Evolutionary conservation across 495 filamentous ascomycete genomes (phyloP).

Genomic region (Penicillium pulvis): DNA sequence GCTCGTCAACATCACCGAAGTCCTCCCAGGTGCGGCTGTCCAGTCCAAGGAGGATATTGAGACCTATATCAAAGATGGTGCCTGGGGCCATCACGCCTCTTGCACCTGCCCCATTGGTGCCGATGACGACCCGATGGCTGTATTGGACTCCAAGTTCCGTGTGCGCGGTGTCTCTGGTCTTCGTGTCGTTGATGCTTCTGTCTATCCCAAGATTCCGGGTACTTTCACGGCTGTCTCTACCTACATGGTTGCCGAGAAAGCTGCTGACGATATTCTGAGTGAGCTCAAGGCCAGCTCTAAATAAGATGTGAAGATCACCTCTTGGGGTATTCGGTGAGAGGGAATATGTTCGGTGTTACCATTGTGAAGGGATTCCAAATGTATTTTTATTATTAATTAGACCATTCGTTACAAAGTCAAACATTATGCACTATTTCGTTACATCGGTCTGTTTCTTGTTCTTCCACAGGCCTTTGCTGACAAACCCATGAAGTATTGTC

Average conservation of each 20-base stretch:
- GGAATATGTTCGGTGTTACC: too few species aligned
- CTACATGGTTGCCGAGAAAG: conserved; percentile 66
- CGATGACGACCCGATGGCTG: conserved; percentile 57
- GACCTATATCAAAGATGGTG: conserved; percentile 49
- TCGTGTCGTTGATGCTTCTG: conserved; percentile 63
- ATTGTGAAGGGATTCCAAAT: too few species aligned
- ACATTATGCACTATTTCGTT: too few species aligned
- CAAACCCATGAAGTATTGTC: too few species aligned
- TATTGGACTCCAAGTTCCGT: conserved; percentile 58
- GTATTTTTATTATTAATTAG: too few species aligned
- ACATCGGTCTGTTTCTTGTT: too few species aligned
- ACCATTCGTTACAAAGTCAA: too few species aligned
- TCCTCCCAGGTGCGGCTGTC: neutral
- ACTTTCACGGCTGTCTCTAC: conserved; percentile 60
- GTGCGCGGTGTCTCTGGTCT: conserved; percentile 56
- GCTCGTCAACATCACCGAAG: conserved; percentile 36
- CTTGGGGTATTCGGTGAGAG: too few species aligned
- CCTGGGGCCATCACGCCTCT: conserved; percentile 63
- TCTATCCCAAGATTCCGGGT: conserved; percentile 59
- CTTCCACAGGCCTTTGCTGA: too few species aligned
- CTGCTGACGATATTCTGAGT: conserved; percentile 56
- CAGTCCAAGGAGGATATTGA: conserved; percentile 15
- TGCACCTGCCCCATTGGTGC: conserved; percentile 59
- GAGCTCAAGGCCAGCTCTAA: neutral
- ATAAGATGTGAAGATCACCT: too few species aligned